A percentile compares a stretch with the other conserved stretches of the same genome.
Evolutionary conservation across 2,329 filamentous ascomycete species (phyloP).

Genomic region (Trichoderma sp.): DNA sequence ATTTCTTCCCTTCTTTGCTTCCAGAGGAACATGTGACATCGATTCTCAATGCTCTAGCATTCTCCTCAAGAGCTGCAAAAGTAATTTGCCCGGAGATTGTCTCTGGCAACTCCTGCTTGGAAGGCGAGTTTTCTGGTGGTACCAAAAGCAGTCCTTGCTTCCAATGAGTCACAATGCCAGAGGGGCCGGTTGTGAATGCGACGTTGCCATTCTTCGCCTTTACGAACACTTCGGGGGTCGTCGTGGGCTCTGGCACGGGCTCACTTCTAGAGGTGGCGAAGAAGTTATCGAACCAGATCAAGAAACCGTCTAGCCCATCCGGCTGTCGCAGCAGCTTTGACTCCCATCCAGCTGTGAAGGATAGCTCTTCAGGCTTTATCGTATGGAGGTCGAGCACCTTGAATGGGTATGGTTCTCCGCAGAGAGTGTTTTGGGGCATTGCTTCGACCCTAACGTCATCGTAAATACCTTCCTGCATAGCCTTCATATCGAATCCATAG

Average conservation of each 20-base stretch:
- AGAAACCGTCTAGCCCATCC: conserved; percentile 78
- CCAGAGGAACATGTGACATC: conserved; percentile 61
- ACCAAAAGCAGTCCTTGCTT: conserved; percentile 77
- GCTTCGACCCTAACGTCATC: conserved; percentile 79
- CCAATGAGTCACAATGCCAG: conserved; percentile 82
- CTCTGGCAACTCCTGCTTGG: conserved; percentile 53
- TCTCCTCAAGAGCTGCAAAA: conserved; percentile 69
- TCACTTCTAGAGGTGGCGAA: conserved; percentile 67
- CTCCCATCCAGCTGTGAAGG: conserved; percentile 70
- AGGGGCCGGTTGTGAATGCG: conserved; percentile 87
- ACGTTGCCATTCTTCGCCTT: conserved; percentile 61
- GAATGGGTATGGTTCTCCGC: conserved; percentile 65
- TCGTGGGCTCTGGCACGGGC: conserved; percentile 50
- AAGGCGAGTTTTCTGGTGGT: conserved; percentile 55
- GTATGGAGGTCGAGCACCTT: conserved; percentile 75
- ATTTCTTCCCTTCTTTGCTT: conserved; percentile 40
- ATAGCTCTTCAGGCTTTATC: conserved; percentile 69
- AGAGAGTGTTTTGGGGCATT: conserved; percentile 62
- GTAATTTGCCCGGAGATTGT: conserved; percentile 66
- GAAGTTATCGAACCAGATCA: conserved; percentile 94
- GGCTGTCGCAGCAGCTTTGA: conserved; percentile 62
- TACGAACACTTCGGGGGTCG: conserved; percentile 64
- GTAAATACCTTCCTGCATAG: conserved; percentile 81
- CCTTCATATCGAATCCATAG: conserved; percentile 92
- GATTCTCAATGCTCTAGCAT: conserved; percentile 69